phyloP scores from a whole-genome alignment of 371 early-diverging fungal species.

The Mortierella sp. region DNA sequence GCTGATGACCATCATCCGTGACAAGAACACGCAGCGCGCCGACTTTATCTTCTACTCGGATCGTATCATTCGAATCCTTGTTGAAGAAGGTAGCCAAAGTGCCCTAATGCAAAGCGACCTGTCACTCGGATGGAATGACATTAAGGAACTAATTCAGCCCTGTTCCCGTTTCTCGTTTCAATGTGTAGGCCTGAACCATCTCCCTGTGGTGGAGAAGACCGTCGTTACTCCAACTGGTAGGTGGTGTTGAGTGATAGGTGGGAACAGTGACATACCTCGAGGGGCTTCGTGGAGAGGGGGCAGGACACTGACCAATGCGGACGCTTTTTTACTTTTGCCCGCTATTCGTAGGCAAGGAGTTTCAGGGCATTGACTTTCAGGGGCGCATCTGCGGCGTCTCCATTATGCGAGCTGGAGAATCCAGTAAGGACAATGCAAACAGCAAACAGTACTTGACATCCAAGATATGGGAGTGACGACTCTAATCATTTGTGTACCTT shows the following conservation, averaged over 20 bases:
- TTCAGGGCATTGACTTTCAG: slow-evolving; percentile 81
- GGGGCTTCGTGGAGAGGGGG: not conserved
- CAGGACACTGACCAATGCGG: too few species aligned
- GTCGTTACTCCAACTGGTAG: slow-evolving; percentile 84
- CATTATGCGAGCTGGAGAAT: slow-evolving; percentile 96
- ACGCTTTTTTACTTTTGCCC: too few species aligned
- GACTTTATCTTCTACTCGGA: slow-evolving; percentile 96
- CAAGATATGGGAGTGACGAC: not conserved
- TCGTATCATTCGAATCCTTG: slow-evolving; percentile 90
- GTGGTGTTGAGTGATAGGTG: not conserved
- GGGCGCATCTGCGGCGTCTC: slow-evolving; percentile 96
- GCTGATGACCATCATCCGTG: slow-evolving; percentile 88
- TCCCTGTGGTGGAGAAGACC: slow-evolving; percentile 84
- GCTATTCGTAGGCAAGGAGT: slow-evolving; percentile 64
- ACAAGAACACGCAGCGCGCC: slow-evolving; percentile 79
- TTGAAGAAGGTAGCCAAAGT: slow-evolving; percentile 79
- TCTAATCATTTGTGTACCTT: not conserved
- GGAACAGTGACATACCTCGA: not conserved
- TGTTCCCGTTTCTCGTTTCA: not conserved
- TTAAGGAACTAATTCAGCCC: not conserved
- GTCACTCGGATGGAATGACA: not conserved
- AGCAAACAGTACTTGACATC: not conserved
- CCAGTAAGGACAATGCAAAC: slow-evolving; percentile 56
- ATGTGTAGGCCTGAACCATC: slow-evolving; percentile 80
- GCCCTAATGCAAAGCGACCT: not conserved